A percentile compares a stretch with the other conserved stretches of the same genome.
These are phyloP conservation scores for Calocera viscosa DNA, from an alignment of 768 basidiomycete genomes.

Conservation along the genomic window DNA sequence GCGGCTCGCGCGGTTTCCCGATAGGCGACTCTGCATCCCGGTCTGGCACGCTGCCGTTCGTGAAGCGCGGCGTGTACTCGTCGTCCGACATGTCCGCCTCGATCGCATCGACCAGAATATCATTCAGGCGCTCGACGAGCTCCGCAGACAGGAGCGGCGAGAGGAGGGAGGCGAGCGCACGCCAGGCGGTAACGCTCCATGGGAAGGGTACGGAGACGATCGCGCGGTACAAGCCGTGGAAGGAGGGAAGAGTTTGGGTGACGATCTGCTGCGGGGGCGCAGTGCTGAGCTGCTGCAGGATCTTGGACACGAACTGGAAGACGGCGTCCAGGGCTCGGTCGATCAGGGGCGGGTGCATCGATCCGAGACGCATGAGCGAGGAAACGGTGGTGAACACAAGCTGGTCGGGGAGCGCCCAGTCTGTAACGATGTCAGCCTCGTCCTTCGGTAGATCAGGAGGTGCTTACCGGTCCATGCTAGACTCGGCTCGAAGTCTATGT, in stretches of 20 bases:
- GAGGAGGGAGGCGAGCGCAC: constrained; percentile 39
- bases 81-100: constrained; percentile 28
- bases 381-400: constrained; percentile 68
- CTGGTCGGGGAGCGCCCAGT: constrained; percentile 79
- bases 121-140: constrained; percentile 61
- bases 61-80: constrained; percentile 21
- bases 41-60: constrained; percentile 27
- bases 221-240: constrained; percentile 80
- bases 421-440: constrained; percentile 28
- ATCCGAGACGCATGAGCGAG: constrained; percentile 56
- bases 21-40: constrained; percentile 29
- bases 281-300: constrained; percentile 43
- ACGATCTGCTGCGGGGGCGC: constrained; percentile 53
- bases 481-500: constrained; percentile 63
- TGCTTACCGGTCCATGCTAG: constrained; percentile 65
- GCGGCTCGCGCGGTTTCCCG: background rate
- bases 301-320: constrained; percentile 43
- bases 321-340: constrained; percentile 46
- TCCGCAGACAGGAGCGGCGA: constrained; percentile 50
- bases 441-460: background rate
- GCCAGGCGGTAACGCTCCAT: constrained; percentile 62
- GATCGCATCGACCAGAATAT: constrained; percentile 48
- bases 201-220: constrained; percentile 64
- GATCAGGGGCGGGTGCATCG: constrained; percentile 38
- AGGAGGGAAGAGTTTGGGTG: constrained; percentile 61